These are phyloP conservation scores for Phaffia rhodozyma DNA, from an alignment of 1,284 basidiomycete genomes.

Conservation along the genomic window DNA sequence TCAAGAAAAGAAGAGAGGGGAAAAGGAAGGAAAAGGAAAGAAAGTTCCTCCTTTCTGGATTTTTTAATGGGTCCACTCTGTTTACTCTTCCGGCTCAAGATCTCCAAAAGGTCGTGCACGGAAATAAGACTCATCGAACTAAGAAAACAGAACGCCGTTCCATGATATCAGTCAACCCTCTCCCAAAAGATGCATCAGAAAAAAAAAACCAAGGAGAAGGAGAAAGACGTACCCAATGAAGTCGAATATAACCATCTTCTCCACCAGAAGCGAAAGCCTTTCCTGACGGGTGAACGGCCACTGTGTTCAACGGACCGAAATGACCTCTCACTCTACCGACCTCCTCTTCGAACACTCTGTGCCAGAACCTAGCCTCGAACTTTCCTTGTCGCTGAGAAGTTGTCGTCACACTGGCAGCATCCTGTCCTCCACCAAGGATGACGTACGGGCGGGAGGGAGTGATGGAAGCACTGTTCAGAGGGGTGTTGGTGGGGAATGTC, in stretches of 20 bases:
- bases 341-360: conserved; percentile 96
- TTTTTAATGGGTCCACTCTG: background rate
- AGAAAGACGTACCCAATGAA: conserved; percentile 46
- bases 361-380: conserved; percentile 98
- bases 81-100: conserved; percentile 52
- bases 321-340: conserved; percentile 93
- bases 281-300: conserved; percentile 84
- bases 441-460: conserved; percentile 79
- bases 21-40: too few species aligned
- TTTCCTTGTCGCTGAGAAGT: conserved; percentile 88
- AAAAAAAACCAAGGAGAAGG: background rate
- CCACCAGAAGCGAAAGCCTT: conserved; percentile 86
- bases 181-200: background rate
- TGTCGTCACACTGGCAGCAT: conserved; percentile 95
- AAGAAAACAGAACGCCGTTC: conserved; percentile 24
- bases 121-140: conserved; percentile 86
- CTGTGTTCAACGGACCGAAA: conserved; percentile 97
- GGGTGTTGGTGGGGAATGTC: conserved; percentile 85
- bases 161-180: background rate
- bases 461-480: conserved; percentile 85
- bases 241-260: conserved; percentile 89
- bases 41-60: too few species aligned
- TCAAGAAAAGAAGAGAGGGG: too few species aligned
- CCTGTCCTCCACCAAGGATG: conserved; percentile 89
- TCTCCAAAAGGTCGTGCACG: conserved; percentile 80